Percentiles rank a stretch among this genome's conserved stretches.
phyloP scores from a whole-genome alignment of 225 moss, liverwort and hornwort species.

The Anthoceros angustus region DNA sequence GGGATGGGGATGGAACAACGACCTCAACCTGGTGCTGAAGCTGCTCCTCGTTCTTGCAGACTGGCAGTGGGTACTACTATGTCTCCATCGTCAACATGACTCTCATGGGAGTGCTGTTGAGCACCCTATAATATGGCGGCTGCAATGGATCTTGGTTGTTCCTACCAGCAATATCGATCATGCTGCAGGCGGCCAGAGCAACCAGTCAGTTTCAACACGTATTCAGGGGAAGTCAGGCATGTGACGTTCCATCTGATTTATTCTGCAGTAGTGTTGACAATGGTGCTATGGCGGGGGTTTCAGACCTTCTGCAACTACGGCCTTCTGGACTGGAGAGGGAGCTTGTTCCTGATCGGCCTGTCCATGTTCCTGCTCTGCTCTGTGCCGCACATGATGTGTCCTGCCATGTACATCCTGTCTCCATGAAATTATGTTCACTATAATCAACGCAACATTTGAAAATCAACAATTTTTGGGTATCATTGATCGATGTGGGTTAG shows the following conservation, averaged over 20 bases:
- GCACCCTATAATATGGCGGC: slow-evolving; percentile 19
- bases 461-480: no score
- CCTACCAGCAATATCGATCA: slow-evolving; percentile 28
- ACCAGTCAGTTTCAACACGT: slow-evolving; percentile 2
- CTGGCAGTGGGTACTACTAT: no score
- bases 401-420: slow-evolving; percentile 9
- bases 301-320: neutral
- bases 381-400: slow-evolving; percentile 12
- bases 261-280: neutral
- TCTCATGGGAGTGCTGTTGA: slow-evolving; percentile 11
- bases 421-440: neutral
- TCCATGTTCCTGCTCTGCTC: slow-evolving; percentile 11
- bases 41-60: slow-evolving; percentile 4
- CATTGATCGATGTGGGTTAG: no score
- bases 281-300: neutral
- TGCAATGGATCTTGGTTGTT: slow-evolving; percentile 17
- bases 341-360: slow-evolving; percentile 9
- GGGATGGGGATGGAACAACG: slow-evolving; percentile 16
- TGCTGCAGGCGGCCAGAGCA: slow-evolving; percentile 7
- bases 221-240: slow-evolving; percentile 18
- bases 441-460: no score
- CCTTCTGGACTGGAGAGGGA: slow-evolving; percentile 7
- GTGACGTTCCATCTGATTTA: slow-evolving; percentile 18
- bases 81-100: no score
- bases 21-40: slow-evolving; percentile 26